Percentiles rank a stretch among this genome's conserved stretches.
phyloP scores from a whole-genome alignment of 163 green algal genomes.

The Volvox carteri region DNA sequence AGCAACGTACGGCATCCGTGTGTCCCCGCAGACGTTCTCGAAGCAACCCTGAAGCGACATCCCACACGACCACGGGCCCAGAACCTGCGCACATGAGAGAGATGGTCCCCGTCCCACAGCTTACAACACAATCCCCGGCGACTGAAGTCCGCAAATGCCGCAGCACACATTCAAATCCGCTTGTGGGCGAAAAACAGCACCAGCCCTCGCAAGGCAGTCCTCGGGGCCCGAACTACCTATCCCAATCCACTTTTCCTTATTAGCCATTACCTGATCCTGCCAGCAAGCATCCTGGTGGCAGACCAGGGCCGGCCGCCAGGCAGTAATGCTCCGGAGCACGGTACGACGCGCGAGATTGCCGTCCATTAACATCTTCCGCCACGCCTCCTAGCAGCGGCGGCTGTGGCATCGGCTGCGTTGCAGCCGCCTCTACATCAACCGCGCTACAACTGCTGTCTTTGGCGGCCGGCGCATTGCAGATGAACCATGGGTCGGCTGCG shows the following conservation, averaged over 20 bases:
- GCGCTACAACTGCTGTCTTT: neutral
- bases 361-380: neutral
- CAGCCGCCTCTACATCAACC: neutral
- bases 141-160: too few species aligned
- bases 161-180: too few species aligned
- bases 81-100: too few species aligned
- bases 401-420: neutral
- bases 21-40: conserved; percentile 30
- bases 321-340: neutral
- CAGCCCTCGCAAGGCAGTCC: too few species aligned
- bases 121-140: too few species aligned
- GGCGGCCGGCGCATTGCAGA: neutral
- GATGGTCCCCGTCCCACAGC: too few species aligned
- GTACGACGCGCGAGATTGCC: neutral
- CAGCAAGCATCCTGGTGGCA: conserved; percentile 29
- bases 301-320: neutral
- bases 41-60: neutral
- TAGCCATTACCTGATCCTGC: conserved; percentile 5
- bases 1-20: neutral
- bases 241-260: too few species aligned
- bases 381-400: conserved; percentile 6
- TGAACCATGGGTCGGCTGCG: neutral
- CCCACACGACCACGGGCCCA: conserved; percentile 22
- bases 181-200: too few species aligned
- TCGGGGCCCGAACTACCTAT: too few species aligned